Evolutionary conservation across 768 basidiomycete genomes (phyloP).

Genomic region (Hebeloma cylindrosporum): DNA sequence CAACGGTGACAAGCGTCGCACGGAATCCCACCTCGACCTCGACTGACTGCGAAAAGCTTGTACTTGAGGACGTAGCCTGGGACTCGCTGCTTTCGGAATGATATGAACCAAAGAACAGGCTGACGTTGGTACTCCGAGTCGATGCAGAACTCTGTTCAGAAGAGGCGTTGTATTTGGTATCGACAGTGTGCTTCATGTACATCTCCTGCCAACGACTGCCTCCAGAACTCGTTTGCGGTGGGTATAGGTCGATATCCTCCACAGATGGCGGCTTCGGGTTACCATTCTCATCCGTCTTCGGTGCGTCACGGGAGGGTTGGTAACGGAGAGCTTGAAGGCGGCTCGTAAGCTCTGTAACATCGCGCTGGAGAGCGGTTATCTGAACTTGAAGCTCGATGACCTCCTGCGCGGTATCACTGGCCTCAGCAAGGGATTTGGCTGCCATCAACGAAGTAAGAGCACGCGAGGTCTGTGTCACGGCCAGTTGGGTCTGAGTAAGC

Average conservation of each 20-base stretch:
- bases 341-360: conserved; percentile 20
- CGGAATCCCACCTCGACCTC: conserved; percentile 15
- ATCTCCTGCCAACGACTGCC: conserved; percentile 28
- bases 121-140: conserved; percentile 4
- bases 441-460: conserved; percentile 18
- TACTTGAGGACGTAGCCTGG: not conserved
- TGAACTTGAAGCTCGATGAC: conserved; percentile 15
- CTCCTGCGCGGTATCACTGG: conserved; percentile 20
- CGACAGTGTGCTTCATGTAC: conserved; percentile 10
- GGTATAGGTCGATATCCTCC: not conserved
- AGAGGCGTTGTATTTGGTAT: conserved; percentile 4
- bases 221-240: conserved; percentile 9
- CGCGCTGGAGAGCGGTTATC: conserved; percentile 18
- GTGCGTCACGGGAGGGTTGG: not conserved
- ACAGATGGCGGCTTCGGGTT: no score
- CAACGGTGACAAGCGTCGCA: conserved; percentile 16
- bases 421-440: conserved; percentile 18
- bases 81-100: conserved; percentile 9
- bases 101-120: conserved; percentile 15
- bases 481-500: no score
- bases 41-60: not conserved
- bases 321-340: conserved; percentile 15
- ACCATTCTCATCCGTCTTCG: no score
- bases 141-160: not conserved
- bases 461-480: conserved; percentile 17